A percentile compares a stretch with the other conserved stretches of the same genome.
phyloP scores from a whole-genome alignment of 1,284 basidiomycete genomes.

The Volvariella volvacea region DNA sequence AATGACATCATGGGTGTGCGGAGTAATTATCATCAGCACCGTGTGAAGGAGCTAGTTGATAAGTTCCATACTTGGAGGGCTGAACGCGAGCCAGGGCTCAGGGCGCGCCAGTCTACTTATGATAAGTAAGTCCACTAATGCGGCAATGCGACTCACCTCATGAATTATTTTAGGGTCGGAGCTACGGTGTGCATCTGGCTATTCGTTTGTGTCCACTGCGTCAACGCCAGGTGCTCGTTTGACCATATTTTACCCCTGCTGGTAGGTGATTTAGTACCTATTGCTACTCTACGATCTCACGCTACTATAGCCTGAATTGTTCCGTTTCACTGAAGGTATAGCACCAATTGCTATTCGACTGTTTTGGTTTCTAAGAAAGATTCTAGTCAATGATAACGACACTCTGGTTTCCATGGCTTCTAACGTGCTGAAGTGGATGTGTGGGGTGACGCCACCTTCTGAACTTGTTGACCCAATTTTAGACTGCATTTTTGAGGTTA shows the following conservation, averaged over 20 bases:
- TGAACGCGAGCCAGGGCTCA: conserved; percentile 64
- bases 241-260: conserved; percentile 78
- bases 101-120: conserved; percentile 77
- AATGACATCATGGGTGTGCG: conserved; percentile 76
- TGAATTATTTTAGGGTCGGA: conserved; percentile 39
- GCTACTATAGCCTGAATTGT: conserved; percentile 52
- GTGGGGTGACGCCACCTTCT: conserved; percentile 61
- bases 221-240: conserved; percentile 68
- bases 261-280: conserved; percentile 31
- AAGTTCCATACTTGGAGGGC: conserved; percentile 64
- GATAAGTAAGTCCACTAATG: conserved; percentile 49
- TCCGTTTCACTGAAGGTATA: conserved; percentile 68
- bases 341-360: conserved; percentile 3
- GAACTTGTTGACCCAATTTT: conserved; percentile 52
- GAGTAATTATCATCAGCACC: conserved; percentile 54
- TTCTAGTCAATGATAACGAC: conserved; percentile 60
- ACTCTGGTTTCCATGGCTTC: conserved; percentile 57
- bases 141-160: conserved; percentile 4
- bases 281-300: conserved; percentile 1
- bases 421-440: conserved; percentile 63
- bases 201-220: conserved; percentile 65
- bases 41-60: conserved; percentile 54
- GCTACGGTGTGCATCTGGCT: conserved; percentile 72
- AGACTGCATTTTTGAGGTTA: conserved; percentile 59
- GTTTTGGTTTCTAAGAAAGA: conserved; percentile 4